Evolutionary conservation across 1,139 yeast genomes (phyloP), one percentile per base, ranked within the genome.

Genomic region (Lodderomyces beijingensis): DNA sequence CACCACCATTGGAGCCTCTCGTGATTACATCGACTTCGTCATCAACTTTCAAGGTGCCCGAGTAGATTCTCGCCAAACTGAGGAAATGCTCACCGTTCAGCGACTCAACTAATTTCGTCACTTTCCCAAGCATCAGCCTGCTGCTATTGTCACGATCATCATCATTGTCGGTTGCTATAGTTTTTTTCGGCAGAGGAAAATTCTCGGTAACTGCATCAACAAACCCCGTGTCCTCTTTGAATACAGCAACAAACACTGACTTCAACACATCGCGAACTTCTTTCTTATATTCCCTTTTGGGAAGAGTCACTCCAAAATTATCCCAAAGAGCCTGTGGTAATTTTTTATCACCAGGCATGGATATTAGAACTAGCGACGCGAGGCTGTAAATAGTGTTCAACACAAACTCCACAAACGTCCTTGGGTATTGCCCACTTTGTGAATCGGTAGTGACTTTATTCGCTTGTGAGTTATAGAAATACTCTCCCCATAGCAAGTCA

Each of bases 331-430:
- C 50, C 3, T 44, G 43, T 5, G 59, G 32, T 15, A 68, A 45
- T 7, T 59, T 51, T 12, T 77, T 51, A 0, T 64, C 66, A 2
- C 58, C 55, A 1, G 72, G 57, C 19, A 75, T 75, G 23, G 74
- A 61, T 0, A 88, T 74, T 8, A 91, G 47, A 0, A 85, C 62
- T 26, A 76, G 70, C 0, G 87, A 68, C 31, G 80, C 62, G 4
- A 89, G 53, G 50, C 91, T 89, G 59, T 89, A 91, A 5, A 93
- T 48, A 0, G 98, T 98, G 13, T 75, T 78, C 12, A 88, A 59
- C 7, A 91, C 66, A 44, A 88, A 83, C 38, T 73, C 70, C 10
- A 77, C 72, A 53, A 89, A 89, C 0, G 89, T 59, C 35, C 87
- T 58, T 15, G 65, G 53, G 2, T 53, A 37, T 1, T 52, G 37